A percentile compares a stretch with the other conserved stretches of the same genome.
Conservation (phyloP, 306 rosid species). For the Acacia confusa region DNA sequence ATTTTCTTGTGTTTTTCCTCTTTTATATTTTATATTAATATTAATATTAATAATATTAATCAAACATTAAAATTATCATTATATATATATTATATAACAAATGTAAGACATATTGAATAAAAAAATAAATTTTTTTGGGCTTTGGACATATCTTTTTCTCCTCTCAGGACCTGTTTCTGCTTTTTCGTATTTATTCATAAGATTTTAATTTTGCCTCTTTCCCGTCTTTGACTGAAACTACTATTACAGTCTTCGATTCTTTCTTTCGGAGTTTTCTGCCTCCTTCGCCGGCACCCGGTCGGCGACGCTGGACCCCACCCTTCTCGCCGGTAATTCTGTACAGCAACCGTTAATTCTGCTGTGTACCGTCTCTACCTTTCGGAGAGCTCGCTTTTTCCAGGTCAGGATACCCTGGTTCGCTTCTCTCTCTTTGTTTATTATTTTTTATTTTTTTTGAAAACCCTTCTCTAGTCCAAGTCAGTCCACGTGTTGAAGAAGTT, state of each 20-base stretch:
- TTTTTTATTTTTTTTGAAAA: background rate
- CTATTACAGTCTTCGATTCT: slow-evolving; percentile 62
- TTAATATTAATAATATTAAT: no score
- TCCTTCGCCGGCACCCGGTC: slow-evolving; percentile 53
- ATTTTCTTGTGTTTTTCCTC: no score
- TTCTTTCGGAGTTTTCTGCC: slow-evolving; percentile 48
- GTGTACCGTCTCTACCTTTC: background rate
- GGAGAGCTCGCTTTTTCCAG: slow-evolving; percentile 19
- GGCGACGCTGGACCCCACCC: slow-evolving; percentile 43
- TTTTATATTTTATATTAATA: no score
- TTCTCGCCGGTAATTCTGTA: slow-evolving; percentile 21
- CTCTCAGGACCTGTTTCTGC: slow-evolving; percentile 34
- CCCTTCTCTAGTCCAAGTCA: slow-evolving; percentile 31
- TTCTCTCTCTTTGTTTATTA: background rate
- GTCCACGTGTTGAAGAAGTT: slow-evolving; percentile 50
- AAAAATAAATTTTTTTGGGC: background rate
- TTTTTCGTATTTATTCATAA: slow-evolving; percentile 18
- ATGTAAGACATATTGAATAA: no score
- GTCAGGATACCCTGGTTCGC: slow-evolving; percentile 24
- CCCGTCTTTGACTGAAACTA: slow-evolving; percentile 64
- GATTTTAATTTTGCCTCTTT: slow-evolving; percentile 36
- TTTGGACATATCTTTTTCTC: slow-evolving; percentile 17
- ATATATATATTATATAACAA: no score
- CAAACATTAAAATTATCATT: no score
- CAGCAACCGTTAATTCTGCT: background rate